Base-by-base conservation (phyloP, 164 flowering plant species). In the Vitis rupestris region DNA sequence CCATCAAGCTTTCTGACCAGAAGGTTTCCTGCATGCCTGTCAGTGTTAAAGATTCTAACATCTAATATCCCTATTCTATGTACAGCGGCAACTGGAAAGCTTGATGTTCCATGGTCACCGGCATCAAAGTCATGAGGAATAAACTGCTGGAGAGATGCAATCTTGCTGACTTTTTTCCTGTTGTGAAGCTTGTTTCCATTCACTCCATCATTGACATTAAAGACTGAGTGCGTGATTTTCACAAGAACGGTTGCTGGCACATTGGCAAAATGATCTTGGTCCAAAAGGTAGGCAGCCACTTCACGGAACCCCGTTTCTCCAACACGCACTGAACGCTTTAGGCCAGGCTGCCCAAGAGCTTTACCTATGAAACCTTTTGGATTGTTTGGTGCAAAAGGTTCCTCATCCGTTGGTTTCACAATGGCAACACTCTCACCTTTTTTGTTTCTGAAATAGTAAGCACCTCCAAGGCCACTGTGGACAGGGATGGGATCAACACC, bases 11-110 rank as follows among this genome's bases (percentile, higher is more conserved):
- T 77, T 44, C 71, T 70, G 8, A 77, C 76, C 27, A 77, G 66
- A 65, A 77, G 74, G 65, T 77, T 77, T n/a, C 80, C 80, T 29
- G 64, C 67, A 66, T 77, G 80, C 67, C 80, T 65, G 60, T 77
- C 80, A 15, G 80, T 77, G 71, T 77, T 77, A 47, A 77, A 66
- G 47, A 77, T 77, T 65, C 80, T 72, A 31, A 77, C 61, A 66
- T 77, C 80, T 61, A 77, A 66, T 56, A 77, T 77, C 6, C 80
- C 75, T 27, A 72, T 72, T 9, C 75, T 50, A 51, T 72, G 75
- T 11, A 72, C 55, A 55, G 61, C 67, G 54, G 70, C 48, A 37
- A 67, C 75, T 15, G 75, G 75, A 56, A 67, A 73, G 50, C 75
- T 67, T 47, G 75, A 73, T 8, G 75, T 61, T 29, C 75, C 75